Base-by-base conservation (phyloP, 345 rosid genomes). In the Brassica rapa region DNA sequence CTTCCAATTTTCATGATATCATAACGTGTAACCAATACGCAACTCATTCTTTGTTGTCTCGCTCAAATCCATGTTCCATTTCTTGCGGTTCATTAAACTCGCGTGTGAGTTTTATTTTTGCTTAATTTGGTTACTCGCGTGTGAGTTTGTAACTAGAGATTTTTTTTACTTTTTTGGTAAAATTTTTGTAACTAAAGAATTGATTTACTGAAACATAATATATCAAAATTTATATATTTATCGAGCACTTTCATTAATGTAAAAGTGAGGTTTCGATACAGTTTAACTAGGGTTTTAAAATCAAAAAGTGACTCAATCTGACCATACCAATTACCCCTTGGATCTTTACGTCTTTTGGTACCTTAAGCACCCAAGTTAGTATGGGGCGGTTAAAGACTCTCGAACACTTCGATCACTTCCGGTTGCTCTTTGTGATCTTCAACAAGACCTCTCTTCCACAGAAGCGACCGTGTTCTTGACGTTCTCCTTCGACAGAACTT, bases 301-400 rank as follows among this genome's bases (percentile, higher is more conserved):
- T 62, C 19, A 19, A 61, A 10, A 37, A 25, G 23, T 78, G 69
- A 79, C 9, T 90, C 97, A 55, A 92, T 91, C 87, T 90, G 96
- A 81, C 93, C 97, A 78, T 92, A 94, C 97, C 97, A 92, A 71
- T 19, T 19, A 94, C 55, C 2, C 98, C 97, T 81, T 81, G 91
- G 81, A 94, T 94, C 88, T 90, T 90, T 49, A 92, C 98, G 62
- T 94, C 97, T 81, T 94, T 94, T 0, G 97, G 92, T 56, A 81
- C 80, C 86, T 94, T 94, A 19, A 19, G 98, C 97, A 8, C 97
- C 98, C 89, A 94, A 66, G 79, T 94, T 96, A 70, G 96, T 94
- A 77, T 94, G 93, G 15, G 96, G 92, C 14, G 98, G 98, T 87
- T 94, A 96, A 69, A 90, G 0, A 71, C 98, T 94, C 87, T 91